Conservation (phyloP, 2,329 filamentous ascomycete species). For the Penicillium sp. region DNA sequence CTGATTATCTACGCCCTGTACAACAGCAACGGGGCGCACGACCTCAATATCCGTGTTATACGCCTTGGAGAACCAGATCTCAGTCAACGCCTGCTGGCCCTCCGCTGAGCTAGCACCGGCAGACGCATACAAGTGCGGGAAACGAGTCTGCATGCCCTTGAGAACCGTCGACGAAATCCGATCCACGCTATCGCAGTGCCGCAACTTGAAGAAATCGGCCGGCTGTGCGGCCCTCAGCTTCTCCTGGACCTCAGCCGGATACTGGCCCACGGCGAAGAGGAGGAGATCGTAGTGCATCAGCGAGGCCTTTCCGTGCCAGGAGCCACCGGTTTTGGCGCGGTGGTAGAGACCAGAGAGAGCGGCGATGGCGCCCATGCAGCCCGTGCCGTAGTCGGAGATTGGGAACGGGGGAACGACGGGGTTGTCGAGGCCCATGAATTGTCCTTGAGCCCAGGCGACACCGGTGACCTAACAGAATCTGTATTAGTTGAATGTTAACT, state of each 20-base stretch:
- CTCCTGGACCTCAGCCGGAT: slow-evolving; percentile 56
- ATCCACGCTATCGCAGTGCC: slow-evolving; percentile 66
- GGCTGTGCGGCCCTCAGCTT: slow-evolving; percentile 53
- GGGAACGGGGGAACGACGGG: slow-evolving; percentile 52
- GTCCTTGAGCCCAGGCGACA: slow-evolving; percentile 44
- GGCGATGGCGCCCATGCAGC: slow-evolving; percentile 69
- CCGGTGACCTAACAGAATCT: slow-evolving; percentile 40
- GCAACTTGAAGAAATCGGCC: slow-evolving; percentile 57
- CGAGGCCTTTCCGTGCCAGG: slow-evolving; percentile 65
- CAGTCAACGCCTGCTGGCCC: slow-evolving; percentile 47
- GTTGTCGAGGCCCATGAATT: slow-evolving; percentile 43
- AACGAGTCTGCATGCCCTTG: slow-evolving; percentile 54
- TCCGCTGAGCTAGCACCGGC: slow-evolving; percentile 12
- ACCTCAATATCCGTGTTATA: slow-evolving; percentile 51
- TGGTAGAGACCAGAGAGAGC: slow-evolving; percentile 65
- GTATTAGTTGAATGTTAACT: neutral
- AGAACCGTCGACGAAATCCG: slow-evolving; percentile 64
- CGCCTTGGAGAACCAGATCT: slow-evolving; percentile 51
- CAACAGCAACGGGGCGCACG: slow-evolving; percentile 48
- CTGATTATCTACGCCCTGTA: slow-evolving; percentile 52
- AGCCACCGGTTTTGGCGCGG: slow-evolving; percentile 64
- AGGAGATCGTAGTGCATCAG: slow-evolving; percentile 70
- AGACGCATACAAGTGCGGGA: slow-evolving; percentile 56
- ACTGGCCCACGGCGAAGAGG: slow-evolving; percentile 61
- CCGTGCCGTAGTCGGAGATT: slow-evolving; percentile 67